These are phyloP conservation scores for Paxillus rubicundulus DNA, from an alignment of 768 basidiomycete species.

Conservation along the genomic window DNA sequence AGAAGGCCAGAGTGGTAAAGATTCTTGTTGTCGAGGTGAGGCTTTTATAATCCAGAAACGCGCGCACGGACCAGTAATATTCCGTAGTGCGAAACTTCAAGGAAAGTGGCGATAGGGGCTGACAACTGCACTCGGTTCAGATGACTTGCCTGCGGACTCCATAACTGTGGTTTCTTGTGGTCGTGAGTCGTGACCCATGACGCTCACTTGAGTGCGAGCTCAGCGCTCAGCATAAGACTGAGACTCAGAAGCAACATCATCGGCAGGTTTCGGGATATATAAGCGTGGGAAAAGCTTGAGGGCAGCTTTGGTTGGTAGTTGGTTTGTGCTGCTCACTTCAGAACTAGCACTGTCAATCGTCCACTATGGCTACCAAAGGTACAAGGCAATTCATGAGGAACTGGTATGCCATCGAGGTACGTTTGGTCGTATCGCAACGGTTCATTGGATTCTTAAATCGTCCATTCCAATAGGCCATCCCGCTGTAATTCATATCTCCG, in stretches of 20 bases:
- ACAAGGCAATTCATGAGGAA: constrained; percentile 35
- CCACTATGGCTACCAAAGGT: constrained; percentile 24
- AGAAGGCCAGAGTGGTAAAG: constrained; percentile 38
- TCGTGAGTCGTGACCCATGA: too few species aligned
- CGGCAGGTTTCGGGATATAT: background rate
- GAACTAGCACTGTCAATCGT: constrained; percentile 3
- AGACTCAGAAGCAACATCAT: background rate
- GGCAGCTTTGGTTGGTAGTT: background rate
- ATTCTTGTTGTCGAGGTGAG: background rate
- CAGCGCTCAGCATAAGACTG: too few species aligned
- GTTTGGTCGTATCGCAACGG: background rate
- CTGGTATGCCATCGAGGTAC: constrained; percentile 48
- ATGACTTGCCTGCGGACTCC: too few species aligned
- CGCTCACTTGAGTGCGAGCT: too few species aligned
- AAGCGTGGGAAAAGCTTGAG: constrained; percentile 1
- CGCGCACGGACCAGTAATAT: too few species aligned
- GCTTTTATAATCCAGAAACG: too few species aligned
- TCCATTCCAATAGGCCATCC: constrained; percentile 40
- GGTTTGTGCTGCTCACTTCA: background rate
- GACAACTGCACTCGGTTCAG: too few species aligned
- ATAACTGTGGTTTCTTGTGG: too few species aligned
- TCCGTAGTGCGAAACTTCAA: too few species aligned
- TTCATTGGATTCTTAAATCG: background rate
- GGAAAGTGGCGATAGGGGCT: too few species aligned
- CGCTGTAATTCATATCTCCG: constrained; percentile 36